These are phyloP conservation scores for Aspergillus sp. DNA, from an alignment of 2,329 filamentous ascomycete genomes.

Conservation along the genomic window DNA sequence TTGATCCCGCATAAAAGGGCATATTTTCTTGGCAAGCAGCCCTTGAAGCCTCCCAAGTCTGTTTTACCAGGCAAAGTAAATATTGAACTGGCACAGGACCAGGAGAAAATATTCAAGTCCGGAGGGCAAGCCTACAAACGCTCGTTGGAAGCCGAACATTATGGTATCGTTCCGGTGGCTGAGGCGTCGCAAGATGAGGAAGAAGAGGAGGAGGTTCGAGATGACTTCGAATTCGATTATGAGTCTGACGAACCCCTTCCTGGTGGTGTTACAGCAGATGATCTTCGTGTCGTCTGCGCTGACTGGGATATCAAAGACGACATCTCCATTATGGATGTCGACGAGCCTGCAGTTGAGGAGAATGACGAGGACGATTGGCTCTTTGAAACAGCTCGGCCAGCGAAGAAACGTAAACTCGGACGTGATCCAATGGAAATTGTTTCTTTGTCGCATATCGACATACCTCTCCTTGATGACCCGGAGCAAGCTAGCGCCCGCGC, in stretches of 20 bases:
- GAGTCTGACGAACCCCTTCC: constrained; percentile 63
- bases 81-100: constrained; percentile 80
- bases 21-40: constrained; percentile 74
- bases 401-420: constrained; percentile 66
- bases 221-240: constrained; percentile 53
- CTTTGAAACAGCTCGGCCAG: constrained; percentile 49
- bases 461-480: constrained; percentile 78
- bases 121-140: constrained; percentile 59
- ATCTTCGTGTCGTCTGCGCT: constrained; percentile 80
- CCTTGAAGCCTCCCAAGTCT: constrained; percentile 74
- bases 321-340: constrained; percentile 42
- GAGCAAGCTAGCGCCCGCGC: constrained; percentile 70
- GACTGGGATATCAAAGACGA: constrained; percentile 74
- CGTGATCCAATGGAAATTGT: constrained; percentile 46
- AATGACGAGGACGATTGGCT: constrained; percentile 49
- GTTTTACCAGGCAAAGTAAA: constrained; percentile 84
- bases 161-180: constrained; percentile 53
- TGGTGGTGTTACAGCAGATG: constrained; percentile 73
- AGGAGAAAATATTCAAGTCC: constrained; percentile 83
- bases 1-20: constrained; percentile 80
- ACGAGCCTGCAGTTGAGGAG: constrained; percentile 20
- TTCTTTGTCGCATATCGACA: constrained; percentile 57
- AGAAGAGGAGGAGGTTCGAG: constrained; percentile 51
- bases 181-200: constrained; percentile 48
- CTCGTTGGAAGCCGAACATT: constrained; percentile 53